phyloP scores from a whole-genome alignment of 2,329 filamentous ascomycete genomes.

The Cyanodermella asteris region DNA sequence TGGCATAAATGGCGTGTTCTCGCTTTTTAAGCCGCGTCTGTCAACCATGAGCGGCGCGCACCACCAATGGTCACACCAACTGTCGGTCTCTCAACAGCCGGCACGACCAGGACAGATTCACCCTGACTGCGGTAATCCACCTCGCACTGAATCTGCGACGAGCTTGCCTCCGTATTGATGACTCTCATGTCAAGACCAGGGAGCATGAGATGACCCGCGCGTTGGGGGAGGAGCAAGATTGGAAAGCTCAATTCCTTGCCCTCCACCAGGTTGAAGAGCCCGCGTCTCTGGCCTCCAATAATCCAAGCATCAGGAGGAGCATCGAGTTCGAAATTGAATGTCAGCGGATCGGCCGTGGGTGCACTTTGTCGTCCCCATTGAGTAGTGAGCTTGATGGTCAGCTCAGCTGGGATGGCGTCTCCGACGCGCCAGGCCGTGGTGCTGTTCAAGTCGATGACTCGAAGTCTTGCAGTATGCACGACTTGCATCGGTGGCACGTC shows the following conservation, averaged over 20 bases:
- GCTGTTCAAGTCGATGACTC: conserved; percentile 19
- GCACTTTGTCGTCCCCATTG: conserved; percentile 22
- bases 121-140: conserved; percentile 60
- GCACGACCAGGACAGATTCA: conserved; percentile 53
- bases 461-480: conserved; percentile 56
- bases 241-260: conserved; percentile 32
- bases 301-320: conserved; percentile 61
- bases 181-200: conserved; percentile 57
- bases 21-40: too few relatives aligned
- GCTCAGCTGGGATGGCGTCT: conserved; percentile 23
- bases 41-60: too few relatives aligned
- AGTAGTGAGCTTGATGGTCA: conserved; percentile 31
- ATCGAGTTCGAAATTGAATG: conserved; percentile 68
- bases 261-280: conserved; percentile 42
- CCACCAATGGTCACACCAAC: conserved; percentile 49
- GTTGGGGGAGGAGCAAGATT: conserved; percentile 58
- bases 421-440: conserved; percentile 21
- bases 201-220: conserved; percentile 54
- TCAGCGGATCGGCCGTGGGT: conserved; percentile 27
- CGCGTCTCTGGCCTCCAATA: conserved; percentile 58
- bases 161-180: conserved; percentile 7
- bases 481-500: conserved; percentile 68
- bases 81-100: conserved; percentile 49
- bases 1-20: too few relatives aligned
- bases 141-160: conserved; percentile 37